Evolutionary conservation across 768 basidiomycete species (phyloP).

Genomic region (Mycena albidolilacea): DNA sequence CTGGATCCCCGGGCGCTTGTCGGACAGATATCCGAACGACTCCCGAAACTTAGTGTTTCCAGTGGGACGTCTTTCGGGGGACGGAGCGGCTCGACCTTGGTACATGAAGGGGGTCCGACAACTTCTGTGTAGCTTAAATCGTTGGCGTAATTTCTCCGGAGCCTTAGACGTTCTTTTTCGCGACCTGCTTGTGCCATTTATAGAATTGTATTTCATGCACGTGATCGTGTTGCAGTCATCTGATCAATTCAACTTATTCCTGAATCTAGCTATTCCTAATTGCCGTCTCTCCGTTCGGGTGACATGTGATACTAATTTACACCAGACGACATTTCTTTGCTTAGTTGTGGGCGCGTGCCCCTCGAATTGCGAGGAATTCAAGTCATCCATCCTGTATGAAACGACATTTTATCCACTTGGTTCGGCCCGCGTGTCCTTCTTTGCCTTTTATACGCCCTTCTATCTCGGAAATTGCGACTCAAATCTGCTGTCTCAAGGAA

Average conservation of each 20-base stretch:
- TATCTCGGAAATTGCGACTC: conserved; percentile 27
- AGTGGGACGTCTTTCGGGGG: conserved; percentile 24
- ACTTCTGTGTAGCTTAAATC: conserved; percentile 10
- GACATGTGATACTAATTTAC: conserved; percentile 1
- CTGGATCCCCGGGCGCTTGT: conserved; percentile 31
- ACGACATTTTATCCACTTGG: conserved; percentile 12
- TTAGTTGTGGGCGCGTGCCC: conserved; percentile 6
- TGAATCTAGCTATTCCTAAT: neutral
- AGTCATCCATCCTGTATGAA: neutral
- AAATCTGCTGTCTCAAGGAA: neutral
- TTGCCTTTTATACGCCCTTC: conserved; percentile 9
- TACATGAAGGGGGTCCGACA: neutral
- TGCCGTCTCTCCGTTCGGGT: conserved; percentile 20
- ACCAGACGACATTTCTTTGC: neutral
- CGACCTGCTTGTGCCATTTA: neutral
- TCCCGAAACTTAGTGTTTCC: conserved; percentile 33
- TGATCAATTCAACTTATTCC: conserved; percentile 22
- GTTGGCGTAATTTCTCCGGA: neutral
- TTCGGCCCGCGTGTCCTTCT: neutral
- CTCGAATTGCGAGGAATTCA: neutral
- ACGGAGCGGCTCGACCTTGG: conserved; percentile 28
- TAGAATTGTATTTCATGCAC: neutral
- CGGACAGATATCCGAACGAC: conserved; percentile 34
- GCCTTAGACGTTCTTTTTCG: neutral
- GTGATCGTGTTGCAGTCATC: conserved; percentile 31